Percentiles rank a stretch among this genome's conserved stretches.
Conservation (phyloP, 805 yeast species). For the Myxozyma melibiosi region DNA sequence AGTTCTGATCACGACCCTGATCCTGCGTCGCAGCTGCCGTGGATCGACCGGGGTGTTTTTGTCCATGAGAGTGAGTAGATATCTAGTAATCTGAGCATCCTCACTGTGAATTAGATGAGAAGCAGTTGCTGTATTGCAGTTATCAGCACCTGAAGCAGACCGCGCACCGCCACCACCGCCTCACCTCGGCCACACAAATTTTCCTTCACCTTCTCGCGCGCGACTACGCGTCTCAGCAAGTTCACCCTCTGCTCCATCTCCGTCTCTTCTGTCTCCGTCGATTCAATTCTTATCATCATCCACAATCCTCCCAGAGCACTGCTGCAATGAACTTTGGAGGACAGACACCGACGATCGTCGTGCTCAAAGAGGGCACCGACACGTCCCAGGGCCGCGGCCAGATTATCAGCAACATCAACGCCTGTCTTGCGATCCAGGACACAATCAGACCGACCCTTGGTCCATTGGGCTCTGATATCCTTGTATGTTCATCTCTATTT, state of each 20-base stretch:
- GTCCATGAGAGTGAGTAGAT: not conserved
- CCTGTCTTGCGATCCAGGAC: conserved; percentile 96
- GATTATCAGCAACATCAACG: conserved; percentile 91
- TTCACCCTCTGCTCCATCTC: not conserved
- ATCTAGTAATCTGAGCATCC: not conserved
- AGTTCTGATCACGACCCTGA: too few species aligned
- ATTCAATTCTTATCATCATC: too few species aligned
- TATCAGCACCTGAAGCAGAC: not conserved
- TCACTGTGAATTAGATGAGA: not conserved
- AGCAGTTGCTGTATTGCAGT: not conserved
- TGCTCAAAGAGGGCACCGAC: conserved; percentile 96
- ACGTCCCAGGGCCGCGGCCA: conserved; percentile 96
- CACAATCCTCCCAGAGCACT: not conserved
- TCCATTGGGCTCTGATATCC: conserved; percentile 94
- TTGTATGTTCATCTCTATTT: conserved; percentile 40
- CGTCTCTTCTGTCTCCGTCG: not conserved
- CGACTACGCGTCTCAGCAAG: not conserved
- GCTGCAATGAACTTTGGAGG: conserved; percentile 76
- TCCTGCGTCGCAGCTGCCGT: too few species aligned
- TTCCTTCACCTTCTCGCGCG: conserved; percentile 9
- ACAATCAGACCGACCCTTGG: conserved; percentile 93
- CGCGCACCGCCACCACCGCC: conserved; percentile 3
- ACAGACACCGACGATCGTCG: conserved; percentile 98
- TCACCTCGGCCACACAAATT: not conserved
- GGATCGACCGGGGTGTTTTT: too few species aligned